A percentile compares a stretch with the other conserved stretches of the same genome.
These are phyloP conservation scores for Aspergillus kassunensis DNA, from an alignment of 495 filamentous ascomycete species.

Conservation along the genomic window DNA sequence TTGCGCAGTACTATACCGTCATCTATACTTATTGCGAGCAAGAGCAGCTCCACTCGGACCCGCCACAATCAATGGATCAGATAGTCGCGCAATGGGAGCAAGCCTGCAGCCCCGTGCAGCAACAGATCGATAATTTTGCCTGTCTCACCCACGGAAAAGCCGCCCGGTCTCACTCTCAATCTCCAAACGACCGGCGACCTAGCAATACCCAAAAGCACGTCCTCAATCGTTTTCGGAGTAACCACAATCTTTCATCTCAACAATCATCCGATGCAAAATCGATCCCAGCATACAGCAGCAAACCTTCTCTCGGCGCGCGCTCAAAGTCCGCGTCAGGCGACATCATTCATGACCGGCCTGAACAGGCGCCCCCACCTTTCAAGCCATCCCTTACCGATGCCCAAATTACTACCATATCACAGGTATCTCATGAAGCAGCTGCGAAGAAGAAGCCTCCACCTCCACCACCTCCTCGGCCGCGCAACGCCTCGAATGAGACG, in stretches of 20 bases:
- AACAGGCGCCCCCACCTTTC: conserved; percentile 14
- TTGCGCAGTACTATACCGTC: conserved; percentile 80
- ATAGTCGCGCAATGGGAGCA: conserved; percentile 67
- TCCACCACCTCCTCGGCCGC: conserved; percentile 54
- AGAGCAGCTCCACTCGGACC: conserved; percentile 65
- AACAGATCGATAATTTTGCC: conserved; percentile 68
- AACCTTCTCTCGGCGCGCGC: conserved; percentile 17
- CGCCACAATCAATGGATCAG: conserved; percentile 62
- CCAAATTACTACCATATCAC: neutral
- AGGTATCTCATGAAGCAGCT: conserved; percentile 13
- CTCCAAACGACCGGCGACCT: conserved; percentile 33
- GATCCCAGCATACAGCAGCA: conserved; percentile 8
- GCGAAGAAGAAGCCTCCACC: conserved; percentile 65
- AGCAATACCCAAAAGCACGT: conserved; percentile 25
- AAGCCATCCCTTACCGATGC: conserved; percentile 11
- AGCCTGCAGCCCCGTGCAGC: conserved; percentile 60
- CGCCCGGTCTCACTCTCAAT: conserved; percentile 56
- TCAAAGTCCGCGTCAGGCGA: conserved; percentile 14
- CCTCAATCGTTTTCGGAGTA: conserved; percentile 7
- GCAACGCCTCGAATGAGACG: conserved; percentile 21
- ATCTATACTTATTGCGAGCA: conserved; percentile 75
- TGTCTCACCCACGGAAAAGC: conserved; percentile 72
- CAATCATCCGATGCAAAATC: conserved; percentile 7
- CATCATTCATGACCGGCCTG: too few relatives aligned
- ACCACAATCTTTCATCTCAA: conserved; percentile 21